Conservation (phyloP, 495 filamentous ascomycete genomes). For the Coniosporium apollinis region DNA sequence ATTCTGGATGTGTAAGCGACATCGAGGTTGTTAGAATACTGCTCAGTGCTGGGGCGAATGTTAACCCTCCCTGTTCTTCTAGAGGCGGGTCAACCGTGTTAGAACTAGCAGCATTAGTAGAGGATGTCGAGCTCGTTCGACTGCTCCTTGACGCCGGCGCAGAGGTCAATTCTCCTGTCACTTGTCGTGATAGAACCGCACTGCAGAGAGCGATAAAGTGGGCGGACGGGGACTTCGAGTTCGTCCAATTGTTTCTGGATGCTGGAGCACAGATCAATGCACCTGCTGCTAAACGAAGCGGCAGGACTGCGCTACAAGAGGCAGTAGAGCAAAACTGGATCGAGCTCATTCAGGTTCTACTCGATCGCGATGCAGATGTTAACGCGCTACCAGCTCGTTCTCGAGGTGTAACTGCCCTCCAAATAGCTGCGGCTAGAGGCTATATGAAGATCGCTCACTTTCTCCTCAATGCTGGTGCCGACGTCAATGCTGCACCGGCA, state of each 20-base stretch:
- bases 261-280: slow-evolving; percentile 6
- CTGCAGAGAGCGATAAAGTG: not conserved
- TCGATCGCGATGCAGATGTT: slow-evolving; percentile 16
- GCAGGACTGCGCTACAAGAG: slow-evolving; percentile 14
- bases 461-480: slow-evolving; percentile 15
- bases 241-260: slow-evolving; percentile 9
- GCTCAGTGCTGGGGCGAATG: not conserved
- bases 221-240: slow-evolving; percentile 4
- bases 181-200: not conserved
- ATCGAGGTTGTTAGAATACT: slow-evolving; percentile 1
- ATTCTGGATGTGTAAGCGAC: not conserved
- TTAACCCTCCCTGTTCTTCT: not conserved
- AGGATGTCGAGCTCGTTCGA: slow-evolving; percentile 6
- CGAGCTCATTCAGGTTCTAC: slow-evolving; percentile 10
- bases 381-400: slow-evolving; percentile 17
- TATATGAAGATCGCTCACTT: slow-evolving; percentile 9
- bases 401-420: slow-evolving; percentile 15
- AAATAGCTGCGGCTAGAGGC: slow-evolving; percentile 12
- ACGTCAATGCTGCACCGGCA: slow-evolving; percentile 20
- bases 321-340: slow-evolving; percentile 12
- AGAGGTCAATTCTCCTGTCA: slow-evolving; percentile 4
- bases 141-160: slow-evolving; percentile 9
- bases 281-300: slow-evolving; percentile 3
- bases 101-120: slow-evolving; percentile 2
- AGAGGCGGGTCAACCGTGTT: slow-evolving; percentile 1